Evolutionary conservation across 129 eudicot species (phyloP), one percentile per base, ranked within the genome.

Genomic region (Arctium lappa): DNA sequence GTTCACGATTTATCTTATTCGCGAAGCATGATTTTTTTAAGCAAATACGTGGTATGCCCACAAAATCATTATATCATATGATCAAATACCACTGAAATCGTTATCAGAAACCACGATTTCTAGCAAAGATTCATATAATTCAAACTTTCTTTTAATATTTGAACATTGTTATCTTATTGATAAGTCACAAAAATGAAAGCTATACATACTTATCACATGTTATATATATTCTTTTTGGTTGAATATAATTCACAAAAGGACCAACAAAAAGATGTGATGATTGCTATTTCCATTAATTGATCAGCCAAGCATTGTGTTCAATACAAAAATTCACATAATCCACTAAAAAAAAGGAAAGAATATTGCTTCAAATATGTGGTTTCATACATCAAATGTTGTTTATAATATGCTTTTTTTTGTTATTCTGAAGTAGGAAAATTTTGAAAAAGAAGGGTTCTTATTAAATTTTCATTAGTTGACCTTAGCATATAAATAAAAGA

Each of bases 371-470:
- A 84, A 84, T 40, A n/a, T 72, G 79, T 72, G 79, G 83, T 44
- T 78, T 71, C n/a, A 44, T 68, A 80, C 80, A 84, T 72, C 42
- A 60, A 72, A 71, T 62, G 39, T 60, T 84, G 83, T 31, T 78
- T 72, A 39, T 84, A 13, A 69, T 84, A 78, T 84, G 79, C 87
- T 36, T 84, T 84, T 78, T 84, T 84, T 78, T 73, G 75, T 72
- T 79, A 78, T 84, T 84, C 87, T 79, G 66, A 84, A 69, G 69
- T 44, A n/a, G 42, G 68, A 18, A 72, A 84, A 83, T 71, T 44
- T 83, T 60, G 69, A 60, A 73, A 83, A 84, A 68, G 78, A 80
- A 73, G 56, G 84, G 78, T 30, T 80, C 62, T 36, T 80, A 72
- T 71, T 6, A 48, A 31, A 34, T 32, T 39, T 84, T 74, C 18